Conservation (phyloP, 108 stramenopile species). For the Cyclostephanos invisitatus region DNA sequence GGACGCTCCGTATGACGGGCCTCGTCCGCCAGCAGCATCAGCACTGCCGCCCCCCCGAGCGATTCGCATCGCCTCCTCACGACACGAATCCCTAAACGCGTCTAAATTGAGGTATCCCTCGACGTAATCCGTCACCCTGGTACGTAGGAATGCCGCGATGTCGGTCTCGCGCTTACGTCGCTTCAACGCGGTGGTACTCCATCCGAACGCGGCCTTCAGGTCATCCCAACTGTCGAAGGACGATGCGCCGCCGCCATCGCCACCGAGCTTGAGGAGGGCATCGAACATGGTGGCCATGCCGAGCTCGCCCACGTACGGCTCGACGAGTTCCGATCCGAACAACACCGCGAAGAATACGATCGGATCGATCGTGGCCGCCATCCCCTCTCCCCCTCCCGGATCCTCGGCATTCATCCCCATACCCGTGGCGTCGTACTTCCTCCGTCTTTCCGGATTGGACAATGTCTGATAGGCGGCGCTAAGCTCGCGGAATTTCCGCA, state of each 20-base stretch:
- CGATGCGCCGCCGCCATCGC: constrained; percentile 1
- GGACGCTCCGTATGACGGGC: constrained; percentile 31
- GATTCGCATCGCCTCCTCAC: constrained; percentile 44
- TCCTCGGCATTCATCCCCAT: constrained; percentile 24
- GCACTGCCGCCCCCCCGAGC: constrained; percentile 16
- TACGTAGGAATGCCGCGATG: constrained; percentile 34
- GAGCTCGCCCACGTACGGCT: constrained; percentile 53
- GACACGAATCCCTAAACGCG: constrained; percentile 40
- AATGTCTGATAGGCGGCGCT: constrained; percentile 55
- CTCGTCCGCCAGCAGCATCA: neutral
- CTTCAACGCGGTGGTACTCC: constrained; percentile 29
- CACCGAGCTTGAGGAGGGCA: constrained; percentile 28
- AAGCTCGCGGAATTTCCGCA: constrained; percentile 40
- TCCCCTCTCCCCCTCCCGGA: constrained; percentile 9
- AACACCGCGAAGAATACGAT: constrained; percentile 49
- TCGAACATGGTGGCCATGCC: constrained; percentile 40
- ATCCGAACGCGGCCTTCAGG: constrained; percentile 29
- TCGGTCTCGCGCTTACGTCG: constrained; percentile 42
- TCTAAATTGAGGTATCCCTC: constrained; percentile 38
- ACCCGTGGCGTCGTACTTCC: constrained; percentile 45
- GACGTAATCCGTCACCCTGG: constrained; percentile 41
- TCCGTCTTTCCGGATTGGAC: constrained; percentile 33
- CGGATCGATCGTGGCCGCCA: constrained; percentile 31
- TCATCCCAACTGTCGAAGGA: constrained; percentile 42
- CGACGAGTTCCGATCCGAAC: constrained; percentile 45